These are phyloP conservation scores for Volvariella surrecta DNA, from an alignment of 1,284 basidiomycete species.

Conservation along the genomic window DNA sequence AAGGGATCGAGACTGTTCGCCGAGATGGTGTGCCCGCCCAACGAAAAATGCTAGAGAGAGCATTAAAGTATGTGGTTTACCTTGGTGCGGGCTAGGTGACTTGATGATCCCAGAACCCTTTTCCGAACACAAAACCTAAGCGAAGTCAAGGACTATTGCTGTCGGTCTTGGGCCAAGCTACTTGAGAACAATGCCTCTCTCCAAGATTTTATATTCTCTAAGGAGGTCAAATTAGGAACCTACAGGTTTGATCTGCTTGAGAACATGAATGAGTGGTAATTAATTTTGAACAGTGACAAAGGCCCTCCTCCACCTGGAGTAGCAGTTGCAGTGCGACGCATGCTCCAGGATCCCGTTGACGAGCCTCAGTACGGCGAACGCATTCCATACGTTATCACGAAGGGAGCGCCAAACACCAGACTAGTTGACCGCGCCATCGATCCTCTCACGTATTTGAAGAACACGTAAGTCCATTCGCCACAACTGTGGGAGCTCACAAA, in stretches of 20 bases:
- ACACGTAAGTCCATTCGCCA: conserved; percentile 45
- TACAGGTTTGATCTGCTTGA: conserved; percentile 54
- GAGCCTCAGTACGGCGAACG: conserved; percentile 92
- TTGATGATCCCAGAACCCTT: conserved; percentile 50
- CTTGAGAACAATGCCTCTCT: conserved; percentile 73
- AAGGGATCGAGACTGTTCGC: conserved; percentile 95
- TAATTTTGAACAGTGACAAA: conserved; percentile 48
- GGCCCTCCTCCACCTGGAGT: conserved; percentile 87
- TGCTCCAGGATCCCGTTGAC: conserved; percentile 69
- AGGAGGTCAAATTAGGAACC: conserved; percentile 87
- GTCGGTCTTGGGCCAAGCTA: conserved; percentile 80
- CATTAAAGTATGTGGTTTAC: conserved; percentile 59
- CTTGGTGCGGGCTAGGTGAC: conserved; percentile 1
- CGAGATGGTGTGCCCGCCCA: conserved; percentile 86
- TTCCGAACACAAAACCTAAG: conserved; percentile 88
- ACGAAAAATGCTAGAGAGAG: conserved; percentile 83
- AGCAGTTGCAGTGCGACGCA: conserved; percentile 72
- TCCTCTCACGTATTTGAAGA: conserved; percentile 71
- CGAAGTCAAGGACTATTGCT: conserved; percentile 84
- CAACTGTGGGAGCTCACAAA: background rate
- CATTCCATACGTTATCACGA: conserved; percentile 82
- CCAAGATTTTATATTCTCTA: conserved; percentile 92
- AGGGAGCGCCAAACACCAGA: conserved; percentile 57
- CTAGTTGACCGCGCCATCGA: conserved; percentile 79
- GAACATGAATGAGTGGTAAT: background rate